Conservation (phyloP, 129 eudicot species). For the Tagetes patula region DNA sequence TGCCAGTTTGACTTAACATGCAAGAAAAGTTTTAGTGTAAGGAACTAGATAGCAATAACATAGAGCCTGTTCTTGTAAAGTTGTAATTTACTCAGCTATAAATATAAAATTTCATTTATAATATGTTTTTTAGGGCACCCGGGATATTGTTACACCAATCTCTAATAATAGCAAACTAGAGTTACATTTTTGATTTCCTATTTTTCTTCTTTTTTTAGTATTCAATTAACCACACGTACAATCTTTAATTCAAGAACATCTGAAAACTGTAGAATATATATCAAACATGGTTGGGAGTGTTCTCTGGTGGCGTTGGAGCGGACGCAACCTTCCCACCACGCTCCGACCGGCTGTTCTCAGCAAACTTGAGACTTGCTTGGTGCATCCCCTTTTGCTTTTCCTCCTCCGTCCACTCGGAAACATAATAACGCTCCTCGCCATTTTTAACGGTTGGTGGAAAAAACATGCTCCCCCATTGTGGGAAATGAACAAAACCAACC, state of each 20-base stretch:
- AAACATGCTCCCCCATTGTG: constrained; percentile 79
- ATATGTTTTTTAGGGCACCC: not conserved
- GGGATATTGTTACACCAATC: not conserved
- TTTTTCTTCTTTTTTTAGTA: not conserved
- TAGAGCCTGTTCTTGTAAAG: too few relatives aligned
- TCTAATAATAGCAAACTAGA: not conserved
- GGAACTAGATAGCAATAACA: too few relatives aligned
- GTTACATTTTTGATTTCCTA: not conserved
- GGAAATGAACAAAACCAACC: constrained; percentile 60
- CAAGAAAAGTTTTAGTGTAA: too few relatives aligned
- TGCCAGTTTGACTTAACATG: too few relatives aligned
- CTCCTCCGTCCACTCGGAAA: constrained; percentile 62
- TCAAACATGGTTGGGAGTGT: constrained; percentile 58
- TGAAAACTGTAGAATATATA: not conserved
- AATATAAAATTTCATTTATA: not conserved
- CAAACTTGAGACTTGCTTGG: constrained; percentile 65
- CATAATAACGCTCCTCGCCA: constrained; percentile 54
- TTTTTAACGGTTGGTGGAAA: constrained; percentile 43
- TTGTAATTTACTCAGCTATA: too few relatives aligned
- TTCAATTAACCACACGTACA: not conserved
- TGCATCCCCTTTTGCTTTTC: constrained; percentile 77
- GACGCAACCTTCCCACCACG: constrained; percentile 59
- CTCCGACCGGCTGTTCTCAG: constrained; percentile 69
- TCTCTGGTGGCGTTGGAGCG: constrained; percentile 48
- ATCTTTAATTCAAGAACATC: not conserved